phyloP scores from a whole-genome alignment of 129 eudicot species.

The Pittosporum tobira region DNA sequence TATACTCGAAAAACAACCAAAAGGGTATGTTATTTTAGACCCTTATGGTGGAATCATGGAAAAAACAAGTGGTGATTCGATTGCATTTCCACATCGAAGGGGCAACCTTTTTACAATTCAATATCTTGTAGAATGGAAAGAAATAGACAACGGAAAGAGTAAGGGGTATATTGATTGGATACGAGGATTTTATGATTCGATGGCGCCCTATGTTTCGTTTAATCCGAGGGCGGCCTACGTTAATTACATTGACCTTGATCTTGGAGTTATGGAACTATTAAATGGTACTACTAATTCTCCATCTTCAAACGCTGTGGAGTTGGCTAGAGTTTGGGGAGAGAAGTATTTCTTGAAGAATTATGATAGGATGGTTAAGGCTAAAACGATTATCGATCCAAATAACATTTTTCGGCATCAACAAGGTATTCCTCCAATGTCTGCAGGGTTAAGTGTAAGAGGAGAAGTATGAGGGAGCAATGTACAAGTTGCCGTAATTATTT shows the following conservation, averaged over 20 bases:
- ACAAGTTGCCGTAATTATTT: too few species aligned
- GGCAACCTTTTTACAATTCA: conserved; percentile 56
- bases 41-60: conserved; percentile 70
- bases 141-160: conserved; percentile 25
- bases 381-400: too few species aligned
- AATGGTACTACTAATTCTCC: conserved; percentile 2
- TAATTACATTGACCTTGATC: conserved; percentile 64
- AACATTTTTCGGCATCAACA: conserved; percentile 67
- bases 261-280: conserved; percentile 34
- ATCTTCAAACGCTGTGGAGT: conserved; percentile 42
- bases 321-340: too few species aligned
- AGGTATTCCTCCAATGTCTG: conserved; percentile 56
- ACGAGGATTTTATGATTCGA: conserved; percentile 37
- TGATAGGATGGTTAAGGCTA: too few species aligned
- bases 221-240: conserved; percentile 60
- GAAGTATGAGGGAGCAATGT: too few species aligned
- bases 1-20: conserved; percentile 50
- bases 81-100: conserved; percentile 64
- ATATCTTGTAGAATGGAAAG: conserved; percentile 54
- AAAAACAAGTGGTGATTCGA: conserved; percentile 33
- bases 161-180: conserved; percentile 44
- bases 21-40: conserved; percentile 59
- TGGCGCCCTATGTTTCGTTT: conserved; percentile 47
- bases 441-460: too few species aligned
- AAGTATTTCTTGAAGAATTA: too few species aligned